phyloP scores from a whole-genome alignment of 2,329 filamentous ascomycete genomes.

The Colletotrichum camelliae region DNA sequence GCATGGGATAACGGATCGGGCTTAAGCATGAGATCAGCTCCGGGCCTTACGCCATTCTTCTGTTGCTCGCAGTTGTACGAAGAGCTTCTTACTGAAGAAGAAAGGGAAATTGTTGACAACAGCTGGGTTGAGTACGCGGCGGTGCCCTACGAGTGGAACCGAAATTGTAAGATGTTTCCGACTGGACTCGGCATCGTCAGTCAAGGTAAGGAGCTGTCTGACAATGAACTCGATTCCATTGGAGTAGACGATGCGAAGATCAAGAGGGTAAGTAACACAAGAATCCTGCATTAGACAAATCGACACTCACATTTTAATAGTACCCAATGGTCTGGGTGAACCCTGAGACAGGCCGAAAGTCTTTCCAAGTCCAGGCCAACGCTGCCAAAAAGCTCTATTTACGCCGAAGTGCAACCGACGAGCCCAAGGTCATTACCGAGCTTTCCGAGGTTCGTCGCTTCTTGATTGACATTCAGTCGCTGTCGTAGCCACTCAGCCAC shows the following conservation, averaged over 20 bases:
- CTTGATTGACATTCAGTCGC: slow-evolving; percentile 36
- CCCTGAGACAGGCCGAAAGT: slow-evolving; percentile 42
- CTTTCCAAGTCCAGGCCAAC: slow-evolving; percentile 48
- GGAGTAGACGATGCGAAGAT: not conserved
- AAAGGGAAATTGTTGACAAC: slow-evolving; percentile 44
- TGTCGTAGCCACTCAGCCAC: no score
- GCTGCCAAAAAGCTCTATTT: slow-evolving; percentile 43
- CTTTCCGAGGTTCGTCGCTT: slow-evolving; percentile 40
- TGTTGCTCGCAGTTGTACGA: slow-evolving; percentile 46
- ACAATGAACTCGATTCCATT: slow-evolving; percentile 37
- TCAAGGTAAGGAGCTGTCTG: slow-evolving; percentile 42
- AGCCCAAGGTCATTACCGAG: slow-evolving; percentile 41
- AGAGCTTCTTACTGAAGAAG: slow-evolving; percentile 42
- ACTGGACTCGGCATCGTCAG: slow-evolving; percentile 45
- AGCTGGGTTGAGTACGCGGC: slow-evolving; percentile 52
- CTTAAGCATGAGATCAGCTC: slow-evolving; percentile 43
- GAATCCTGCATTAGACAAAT: not conserved
- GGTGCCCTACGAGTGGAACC: slow-evolving; percentile 49
- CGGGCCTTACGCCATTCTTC: slow-evolving; percentile 49
- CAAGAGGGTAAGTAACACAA: slow-evolving; percentile 31
- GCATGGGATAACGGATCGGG: slow-evolving; percentile 48
- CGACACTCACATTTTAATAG: not conserved
- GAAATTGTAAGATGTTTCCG: slow-evolving; percentile 41
- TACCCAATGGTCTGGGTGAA: slow-evolving; percentile 55
- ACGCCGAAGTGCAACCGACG: slow-evolving; percentile 34